Base-by-base conservation (phyloP, 495 filamentous ascomycete species). In the Alectoria sarmentosa region DNA sequence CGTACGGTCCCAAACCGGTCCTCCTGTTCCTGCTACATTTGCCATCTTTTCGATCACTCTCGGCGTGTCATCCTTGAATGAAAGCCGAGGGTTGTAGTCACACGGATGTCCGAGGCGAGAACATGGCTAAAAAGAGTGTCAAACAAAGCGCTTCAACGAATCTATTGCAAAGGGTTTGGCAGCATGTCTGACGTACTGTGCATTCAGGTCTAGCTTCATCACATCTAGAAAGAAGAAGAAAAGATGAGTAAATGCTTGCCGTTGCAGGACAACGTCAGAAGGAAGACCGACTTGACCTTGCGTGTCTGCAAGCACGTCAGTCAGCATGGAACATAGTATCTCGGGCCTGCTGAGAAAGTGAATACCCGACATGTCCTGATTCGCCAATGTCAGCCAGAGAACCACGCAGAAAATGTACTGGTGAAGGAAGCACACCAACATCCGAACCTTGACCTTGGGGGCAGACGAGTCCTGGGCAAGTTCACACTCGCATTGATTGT, bases 31-130 rank as follows among this genome's bases (percentile, higher is more conserved):
- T 32, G 54, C 48, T 14, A 34, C 41, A 39, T 62, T 41, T 19
- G 61, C 64, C 79, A 84, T 84, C 30, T 81, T 81, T 60, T 81
- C 79, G 67, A 83, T 74, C 42, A 83, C 78, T 55, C 82, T 75
- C 37, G 77, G 76, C 19, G 83, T 84, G 61, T 84, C 82, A 69
- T 85, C 81, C 62, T 78, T 77, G 67, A 84, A 85, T 30, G 79
- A 76, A 17, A 84, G 70, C 32, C 82, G 76, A 13, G 83, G 82
- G 61, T 77, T 81, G 63, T 85, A 85, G 66, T 85, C 82, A 66
- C 83, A 85, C 39, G 73, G 71, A 71, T 85, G 82, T 28, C 81
- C 79, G 17, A 85, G 74, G 56, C 83, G 76, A 41, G 77, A 74
- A 70, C 83, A 85, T 78, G 84, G 82, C 82, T 83, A 64, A 14